Evolutionary conservation across 345 rosid genomes (phyloP).

Genomic region (Dipteronia sinensis): DNA sequence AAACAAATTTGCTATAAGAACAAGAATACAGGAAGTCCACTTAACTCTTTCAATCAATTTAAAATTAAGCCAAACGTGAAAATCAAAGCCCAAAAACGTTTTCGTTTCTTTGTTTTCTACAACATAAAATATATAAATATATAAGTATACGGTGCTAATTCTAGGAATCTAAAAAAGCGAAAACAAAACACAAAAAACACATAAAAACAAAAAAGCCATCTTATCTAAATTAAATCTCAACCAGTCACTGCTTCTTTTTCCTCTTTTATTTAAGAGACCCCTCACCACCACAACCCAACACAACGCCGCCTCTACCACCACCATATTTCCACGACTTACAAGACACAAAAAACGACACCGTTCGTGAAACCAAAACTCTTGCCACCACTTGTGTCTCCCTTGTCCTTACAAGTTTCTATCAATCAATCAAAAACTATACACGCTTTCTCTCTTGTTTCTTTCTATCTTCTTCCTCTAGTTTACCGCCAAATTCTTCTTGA

Average conservation of each 20-base stretch:
- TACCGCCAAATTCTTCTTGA: constrained; percentile 13
- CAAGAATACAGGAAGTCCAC: no score
- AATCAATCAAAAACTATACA: neutral
- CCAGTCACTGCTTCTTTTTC: neutral
- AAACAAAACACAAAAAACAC: neutral
- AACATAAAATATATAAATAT: no score
- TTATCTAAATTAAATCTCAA: constrained; percentile 14
- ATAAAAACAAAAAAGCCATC: neutral
- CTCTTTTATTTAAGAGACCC: neutral
- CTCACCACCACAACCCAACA: neutral
- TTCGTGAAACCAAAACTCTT: neutral
- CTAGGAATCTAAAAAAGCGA: neutral
- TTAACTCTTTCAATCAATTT: no score
- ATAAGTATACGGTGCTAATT: neutral
- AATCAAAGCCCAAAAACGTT: no score
- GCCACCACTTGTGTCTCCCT: constrained; percentile 9
- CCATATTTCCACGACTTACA: neutral
- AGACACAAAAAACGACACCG: neutral
- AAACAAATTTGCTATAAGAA: no score
- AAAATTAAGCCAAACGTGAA: no score
- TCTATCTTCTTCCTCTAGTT: neutral
- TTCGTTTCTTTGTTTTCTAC: no score
- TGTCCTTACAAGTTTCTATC: neutral
- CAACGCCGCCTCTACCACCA: neutral
- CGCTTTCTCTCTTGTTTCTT: neutral